Conservation (phyloP, 176 grass and related monocot species). For the Typha latifolia region DNA sequence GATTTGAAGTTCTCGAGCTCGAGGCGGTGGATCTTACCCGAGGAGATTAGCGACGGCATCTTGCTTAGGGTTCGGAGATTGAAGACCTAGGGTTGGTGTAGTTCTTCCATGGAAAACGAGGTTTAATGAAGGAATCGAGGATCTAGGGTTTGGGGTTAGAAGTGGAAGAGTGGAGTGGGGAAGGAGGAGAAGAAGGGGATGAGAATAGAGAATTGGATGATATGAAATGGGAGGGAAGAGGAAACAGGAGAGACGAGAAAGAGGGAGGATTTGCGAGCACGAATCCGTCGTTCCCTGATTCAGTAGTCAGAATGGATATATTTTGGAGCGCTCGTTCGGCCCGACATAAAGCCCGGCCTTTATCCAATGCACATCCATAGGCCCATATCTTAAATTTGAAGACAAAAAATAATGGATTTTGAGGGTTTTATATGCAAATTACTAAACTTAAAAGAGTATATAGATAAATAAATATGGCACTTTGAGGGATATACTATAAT, state of each 20-base stretch:
- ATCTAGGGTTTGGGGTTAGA: background rate
- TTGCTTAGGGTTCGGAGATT: background rate
- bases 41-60: constrained; percentile 37
- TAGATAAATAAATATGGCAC: no score
- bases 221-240: constrained; percentile 4
- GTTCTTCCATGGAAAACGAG: background rate
- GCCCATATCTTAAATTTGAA: no score
- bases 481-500: no score
- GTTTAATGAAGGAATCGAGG: background rate
- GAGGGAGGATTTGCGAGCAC: background rate
- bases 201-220: background rate
- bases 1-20: constrained; percentile 98
- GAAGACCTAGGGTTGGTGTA: background rate
- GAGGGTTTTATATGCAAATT: no score
- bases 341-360: no score
- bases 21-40: constrained; percentile 73
- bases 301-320: no score
- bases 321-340: no score
- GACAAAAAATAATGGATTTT: no score
- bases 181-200: background rate
- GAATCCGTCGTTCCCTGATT: background rate
- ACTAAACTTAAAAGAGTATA: no score
- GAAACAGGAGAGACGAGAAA: background rate
- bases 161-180: background rate
- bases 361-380: no score